Base-by-base conservation (phyloP, 805 yeast species). In the Kuraishia ogatae region DNA sequence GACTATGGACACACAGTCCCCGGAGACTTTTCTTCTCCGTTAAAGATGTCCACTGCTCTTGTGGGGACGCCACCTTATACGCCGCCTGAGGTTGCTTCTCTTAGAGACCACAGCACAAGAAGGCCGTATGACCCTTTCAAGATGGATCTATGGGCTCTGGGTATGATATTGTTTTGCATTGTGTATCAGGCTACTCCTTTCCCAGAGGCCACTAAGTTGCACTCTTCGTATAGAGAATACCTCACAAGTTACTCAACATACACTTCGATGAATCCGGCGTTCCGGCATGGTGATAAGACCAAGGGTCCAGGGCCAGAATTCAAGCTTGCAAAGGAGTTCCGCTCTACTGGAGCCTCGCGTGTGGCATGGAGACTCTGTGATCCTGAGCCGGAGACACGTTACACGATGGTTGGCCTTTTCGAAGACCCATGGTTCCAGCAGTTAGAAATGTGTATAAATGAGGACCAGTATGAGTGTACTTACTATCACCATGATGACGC, bases 41-140 rank as follows among this genome's bases (percentile, higher is more conserved):
- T 79, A 22, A 75, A 71, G 51, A 48, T 62, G 53, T 62, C 67
- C 48, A 75, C 79, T 28, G 75, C 84, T 4, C 80, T 81, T 66
- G 91, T 88, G 54, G 96, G 96, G 1, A 85, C 93, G 0, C 89
- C 96, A 2, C 96, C 96, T 1, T 88, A 87, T 67, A 80, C 87
- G 3, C 85, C 94, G 6, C 96, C 96, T 1, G 94, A 87, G 68
- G 91, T 87, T 8, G 81, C 82, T 83, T 64, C 67, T 46, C 69
- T 67, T 55, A 77, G 75, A 57, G 83, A 76, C 51, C 54, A 59
- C 28, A 60, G 72, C 23, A 64, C 54, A 69, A 72, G 67, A 66
- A 66, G 60, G 64, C 72, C 72, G 67, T 61, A 70, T 65, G 81
- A 87, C 63, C 87, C 92, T 1, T 83, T 82, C 64, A 76, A 79